Conservation (phyloP, 129 eudicot species). For the Logfia minima region DNA sequence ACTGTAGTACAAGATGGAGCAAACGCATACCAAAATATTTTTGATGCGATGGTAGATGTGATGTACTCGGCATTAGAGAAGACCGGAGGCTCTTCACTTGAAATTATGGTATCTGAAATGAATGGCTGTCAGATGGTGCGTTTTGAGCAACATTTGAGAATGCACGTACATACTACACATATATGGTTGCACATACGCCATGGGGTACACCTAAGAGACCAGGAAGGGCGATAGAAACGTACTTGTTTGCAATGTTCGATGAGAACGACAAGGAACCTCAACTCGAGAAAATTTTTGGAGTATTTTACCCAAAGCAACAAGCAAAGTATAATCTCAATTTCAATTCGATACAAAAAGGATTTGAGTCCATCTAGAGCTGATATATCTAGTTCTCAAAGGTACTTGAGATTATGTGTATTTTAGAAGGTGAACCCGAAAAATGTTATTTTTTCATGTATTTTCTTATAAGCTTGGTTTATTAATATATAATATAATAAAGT, state of each 20-base stretch:
- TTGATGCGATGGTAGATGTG: slow-evolving; percentile 40
- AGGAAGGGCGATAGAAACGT: slow-evolving; percentile 35
- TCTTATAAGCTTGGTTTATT: not conserved
- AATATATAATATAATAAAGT: not conserved
- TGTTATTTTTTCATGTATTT: not conserved
- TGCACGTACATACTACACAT: slow-evolving; percentile 32
- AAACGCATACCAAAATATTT: slow-evolving; percentile 44
- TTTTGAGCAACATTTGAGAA: slow-evolving; percentile 39
- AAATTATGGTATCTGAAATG: slow-evolving; percentile 41
- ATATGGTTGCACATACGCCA: slow-evolving; percentile 36
- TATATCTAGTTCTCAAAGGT: not conserved
- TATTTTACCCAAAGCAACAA: slow-evolving; percentile 39
- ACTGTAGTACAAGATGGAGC: slow-evolving; percentile 41
- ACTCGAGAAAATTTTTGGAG: slow-evolving; percentile 39
- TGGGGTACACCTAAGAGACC: slow-evolving; percentile 43
- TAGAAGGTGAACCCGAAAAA: not conserved
- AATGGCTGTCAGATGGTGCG: slow-evolving; percentile 45
- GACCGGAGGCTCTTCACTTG: slow-evolving; percentile 28
- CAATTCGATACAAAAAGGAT: slow-evolving; percentile 26
- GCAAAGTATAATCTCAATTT: slow-evolving; percentile 37
- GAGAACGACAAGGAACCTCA: slow-evolving; percentile 47
- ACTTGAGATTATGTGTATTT: not conserved
- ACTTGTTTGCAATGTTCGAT: slow-evolving; percentile 45
- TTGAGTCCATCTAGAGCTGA: slow-evolving; percentile 16
- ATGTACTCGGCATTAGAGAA: slow-evolving; percentile 35